Percentiles rank a stretch among this genome's conserved stretches.
Conservation (phyloP, 2,329 filamentous ascomycete species). For the Ascochyta lentis region DNA sequence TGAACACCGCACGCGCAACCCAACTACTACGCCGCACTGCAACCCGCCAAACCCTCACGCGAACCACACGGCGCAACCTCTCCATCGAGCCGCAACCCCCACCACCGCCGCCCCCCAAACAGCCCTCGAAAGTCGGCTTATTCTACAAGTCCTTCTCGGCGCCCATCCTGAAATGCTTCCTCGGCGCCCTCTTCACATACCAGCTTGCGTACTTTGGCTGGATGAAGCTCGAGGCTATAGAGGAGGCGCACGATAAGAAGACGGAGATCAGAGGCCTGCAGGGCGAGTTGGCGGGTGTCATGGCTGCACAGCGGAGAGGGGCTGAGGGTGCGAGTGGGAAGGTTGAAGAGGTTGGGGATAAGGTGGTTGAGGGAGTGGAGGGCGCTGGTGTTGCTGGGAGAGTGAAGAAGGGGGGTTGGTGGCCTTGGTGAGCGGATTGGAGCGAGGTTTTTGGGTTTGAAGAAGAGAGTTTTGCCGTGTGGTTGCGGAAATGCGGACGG, state of each 20-base stretch:
- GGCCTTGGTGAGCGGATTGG: constrained; percentile 29
- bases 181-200: constrained; percentile 79
- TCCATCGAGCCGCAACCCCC: constrained; percentile 9
- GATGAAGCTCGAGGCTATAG: constrained; percentile 75
- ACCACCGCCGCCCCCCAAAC: constrained; percentile 46
- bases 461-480: too few species aligned
- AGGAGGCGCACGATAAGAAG: constrained; percentile 64
- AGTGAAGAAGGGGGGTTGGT: constrained; percentile 31
- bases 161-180: constrained; percentile 74
- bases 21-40: constrained; percentile 3
- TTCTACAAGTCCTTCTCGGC: constrained; percentile 80
- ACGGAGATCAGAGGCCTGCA: constrained; percentile 31
- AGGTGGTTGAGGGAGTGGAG: constrained; percentile 21
- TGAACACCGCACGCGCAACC: constrained; percentile 3
- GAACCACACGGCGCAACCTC: neutral
- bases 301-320: constrained; percentile 24
- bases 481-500: too few species aligned
- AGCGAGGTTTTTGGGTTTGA: too few species aligned
- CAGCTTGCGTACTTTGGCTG: constrained; percentile 78
- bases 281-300: constrained; percentile 30
- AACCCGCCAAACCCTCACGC: constrained; percentile 1
- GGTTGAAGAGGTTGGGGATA: constrained; percentile 24
- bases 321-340: constrained; percentile 18
- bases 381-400: constrained; percentile 20
- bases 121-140: constrained; percentile 46